Conservation (phyloP, 805 yeast genomes). For the Naumovozyma baii region DNA sequence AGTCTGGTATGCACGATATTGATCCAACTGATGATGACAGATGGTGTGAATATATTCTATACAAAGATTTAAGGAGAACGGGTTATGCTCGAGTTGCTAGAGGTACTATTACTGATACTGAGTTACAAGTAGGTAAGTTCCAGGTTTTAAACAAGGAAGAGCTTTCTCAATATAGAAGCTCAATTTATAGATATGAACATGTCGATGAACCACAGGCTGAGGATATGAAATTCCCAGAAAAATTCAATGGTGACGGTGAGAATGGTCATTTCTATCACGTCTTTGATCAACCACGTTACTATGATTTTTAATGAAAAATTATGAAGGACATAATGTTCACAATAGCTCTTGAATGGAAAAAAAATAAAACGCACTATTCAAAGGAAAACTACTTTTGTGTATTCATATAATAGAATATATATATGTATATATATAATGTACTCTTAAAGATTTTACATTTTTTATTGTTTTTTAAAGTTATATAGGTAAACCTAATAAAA, state of each 20-base stretch:
- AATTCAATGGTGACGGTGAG: conserved; percentile 83
- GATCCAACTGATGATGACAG: conserved; percentile 92
- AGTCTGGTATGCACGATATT: conserved; percentile 83
- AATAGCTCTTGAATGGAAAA: no score
- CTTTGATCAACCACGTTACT: conserved; percentile 87
- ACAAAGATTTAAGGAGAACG: conserved; percentile 73
- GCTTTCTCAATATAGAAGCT: conserved; percentile 26
- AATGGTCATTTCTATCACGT: conserved; percentile 92
- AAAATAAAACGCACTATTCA: no score
- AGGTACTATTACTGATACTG: conserved; percentile 93
- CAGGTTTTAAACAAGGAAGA: conserved; percentile 38
- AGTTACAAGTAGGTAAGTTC: conserved; percentile 90
- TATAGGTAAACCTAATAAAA: no score
- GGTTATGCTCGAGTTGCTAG: conserved; percentile 93
- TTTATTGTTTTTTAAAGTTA: no score
- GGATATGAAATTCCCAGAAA: conserved; percentile 63
- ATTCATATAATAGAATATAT: no score
- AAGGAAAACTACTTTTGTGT: no score
- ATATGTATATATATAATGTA: no score
- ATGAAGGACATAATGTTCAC: no score
- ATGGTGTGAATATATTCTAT: conserved; percentile 96
- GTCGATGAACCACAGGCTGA: conserved; percentile 43
- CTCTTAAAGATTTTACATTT: no score
- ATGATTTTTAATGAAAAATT: conserved; percentile 10
- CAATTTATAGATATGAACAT: conserved; percentile 45